Evolutionary conservation across 139 green algal genomes (phyloP), one percentile per base, ranked within the genome.

Genomic region (Chlamydomonas sphaeroides): DNA sequence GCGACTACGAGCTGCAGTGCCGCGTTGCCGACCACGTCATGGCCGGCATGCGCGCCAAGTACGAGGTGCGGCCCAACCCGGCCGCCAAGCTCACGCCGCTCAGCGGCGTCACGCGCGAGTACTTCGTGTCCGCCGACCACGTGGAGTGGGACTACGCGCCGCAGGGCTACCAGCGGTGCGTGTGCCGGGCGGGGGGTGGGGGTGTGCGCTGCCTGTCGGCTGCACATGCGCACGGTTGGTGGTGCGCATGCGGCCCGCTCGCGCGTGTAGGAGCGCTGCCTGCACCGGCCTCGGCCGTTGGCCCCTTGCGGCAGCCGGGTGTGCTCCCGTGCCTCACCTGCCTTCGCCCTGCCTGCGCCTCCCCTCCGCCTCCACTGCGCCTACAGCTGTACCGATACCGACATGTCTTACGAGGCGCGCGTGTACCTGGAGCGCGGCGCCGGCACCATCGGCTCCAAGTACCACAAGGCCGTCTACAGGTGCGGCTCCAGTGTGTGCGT

Each of bases 1-100:
- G 77, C 49, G 18, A 32, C 30, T 59, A 48, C 77, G 65, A 76
- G 56, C 71, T 95, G 23, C 88, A 95, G 76, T 95, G 92, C 82
- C 90, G 92, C 67, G 87, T 95, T 25, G 88, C 88, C 18, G 91
- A 95, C 85, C 92, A 95, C 87, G 89, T 95, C 57, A 56, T 25
- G 14, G 88, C 87, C 0, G 91, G 92, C 81, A 95, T 95, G 92
- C 80, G 84, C 38, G 83, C 86, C 7, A 68, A 79, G 61, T 88
- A 86, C 69, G 28, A 23, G 5, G 45, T 84, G 28, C 1, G 26
- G 65, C 65, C 65, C 63, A 57, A 57, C 49, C 26, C 63, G n/a
- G 33, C 26, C 45, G 2, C 25, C 23, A 17, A 35, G 20, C 21
- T 4, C 38, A 59, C 57, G 18, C 1, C 0, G 15, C 67, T 20